These are phyloP conservation scores for Reticulascus tulasneorum DNA, from an alignment of 2,329 filamentous ascomycete genomes.

Conservation along the genomic window DNA sequence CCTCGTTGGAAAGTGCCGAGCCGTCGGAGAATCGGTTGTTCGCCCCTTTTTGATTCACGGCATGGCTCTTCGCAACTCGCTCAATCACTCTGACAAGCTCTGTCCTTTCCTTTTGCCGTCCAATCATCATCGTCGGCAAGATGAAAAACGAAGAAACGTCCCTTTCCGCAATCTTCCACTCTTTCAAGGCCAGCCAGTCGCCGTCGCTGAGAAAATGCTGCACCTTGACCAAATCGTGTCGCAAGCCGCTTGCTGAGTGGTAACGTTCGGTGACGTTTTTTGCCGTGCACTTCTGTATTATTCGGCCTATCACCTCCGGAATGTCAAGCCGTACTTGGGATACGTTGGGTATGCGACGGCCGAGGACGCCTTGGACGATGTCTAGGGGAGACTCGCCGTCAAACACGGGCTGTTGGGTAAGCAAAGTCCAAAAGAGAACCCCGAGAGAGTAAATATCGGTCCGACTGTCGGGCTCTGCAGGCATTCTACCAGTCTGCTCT, in stretches of 20 bases:
- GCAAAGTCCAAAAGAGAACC: constrained; percentile 80
- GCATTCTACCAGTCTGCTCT: constrained; percentile 90
- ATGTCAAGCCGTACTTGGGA: constrained; percentile 76
- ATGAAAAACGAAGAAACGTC: constrained; percentile 93
- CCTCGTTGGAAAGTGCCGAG: constrained; percentile 50
- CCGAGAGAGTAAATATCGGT: constrained; percentile 94
- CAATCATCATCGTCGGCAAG: constrained; percentile 76
- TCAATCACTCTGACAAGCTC: constrained; percentile 72
- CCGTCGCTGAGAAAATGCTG: constrained; percentile 72
- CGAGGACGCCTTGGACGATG: constrained; percentile 85
- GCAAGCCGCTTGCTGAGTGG: constrained; percentile 81
- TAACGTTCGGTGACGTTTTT: constrained; percentile 87
- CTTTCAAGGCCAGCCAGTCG: constrained; percentile 64
- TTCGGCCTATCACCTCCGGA: constrained; percentile 74
- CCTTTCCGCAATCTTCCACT: constrained; percentile 73
- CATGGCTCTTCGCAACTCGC: constrained; percentile 65
- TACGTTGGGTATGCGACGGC: constrained; percentile 71
- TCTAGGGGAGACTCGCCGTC: constrained; percentile 78
- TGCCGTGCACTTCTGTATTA: constrained; percentile 89
- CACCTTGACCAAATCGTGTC: constrained; percentile 72
- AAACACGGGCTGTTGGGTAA: constrained; percentile 77
- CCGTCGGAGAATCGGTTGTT: constrained; percentile 47
- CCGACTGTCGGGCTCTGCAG: constrained; percentile 83
- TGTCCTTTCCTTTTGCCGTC: constrained; percentile 67
- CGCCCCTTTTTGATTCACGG: constrained; percentile 37